A percentile compares a stretch with the other conserved stretches of the same genome.
These are phyloP conservation scores for Pseudogymnoascus sp. DNA, from an alignment of 2,329 filamentous ascomycete genomes.

Conservation along the genomic window DNA sequence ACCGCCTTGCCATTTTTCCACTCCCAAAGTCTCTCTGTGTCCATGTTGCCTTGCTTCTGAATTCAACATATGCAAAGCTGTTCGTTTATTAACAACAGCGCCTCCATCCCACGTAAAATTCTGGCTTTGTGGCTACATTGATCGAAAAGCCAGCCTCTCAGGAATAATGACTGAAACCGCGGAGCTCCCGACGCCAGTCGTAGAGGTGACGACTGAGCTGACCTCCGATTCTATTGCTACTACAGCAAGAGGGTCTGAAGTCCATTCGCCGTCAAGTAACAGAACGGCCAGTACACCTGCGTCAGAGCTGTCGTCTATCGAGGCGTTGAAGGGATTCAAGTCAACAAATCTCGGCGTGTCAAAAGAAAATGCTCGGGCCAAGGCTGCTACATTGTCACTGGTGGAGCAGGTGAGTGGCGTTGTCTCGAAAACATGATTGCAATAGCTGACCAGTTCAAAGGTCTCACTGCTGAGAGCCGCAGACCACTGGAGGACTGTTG, in stretches of 20 bases:
- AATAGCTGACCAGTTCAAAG: constrained; percentile 29
- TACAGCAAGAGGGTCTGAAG: constrained; percentile 16
- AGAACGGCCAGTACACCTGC: constrained; percentile 22
- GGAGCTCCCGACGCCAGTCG: neutral
- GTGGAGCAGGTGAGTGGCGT: constrained; percentile 25
- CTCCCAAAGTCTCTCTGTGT: neutral
- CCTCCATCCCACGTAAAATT: neutral
- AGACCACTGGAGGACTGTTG: constrained; percentile 63
- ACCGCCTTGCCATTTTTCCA: neutral
- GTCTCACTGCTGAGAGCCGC: constrained; percentile 52
- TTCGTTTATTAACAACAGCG: neutral
- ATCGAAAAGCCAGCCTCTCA: neutral
- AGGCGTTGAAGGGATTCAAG: constrained; percentile 16
- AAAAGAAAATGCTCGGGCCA: constrained; percentile 15
- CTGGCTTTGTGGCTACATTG: neutral
- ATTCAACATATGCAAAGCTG: constrained; percentile 3
- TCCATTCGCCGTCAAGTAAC: constrained; percentile 17
- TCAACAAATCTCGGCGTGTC: constrained; percentile 16
- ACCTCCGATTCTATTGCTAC: neutral
- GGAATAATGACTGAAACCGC: neutral
- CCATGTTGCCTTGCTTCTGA: neutral
- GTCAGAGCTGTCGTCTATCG: constrained; percentile 23
- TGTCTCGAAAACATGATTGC: neutral
- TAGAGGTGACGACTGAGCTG: neutral
- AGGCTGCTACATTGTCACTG: constrained; percentile 25